A percentile compares a stretch with the other conserved stretches of the same genome.
phyloP scores from a whole-genome alignment of 2,329 filamentous ascomycete species.

The Talaromyces verruculosus region DNA sequence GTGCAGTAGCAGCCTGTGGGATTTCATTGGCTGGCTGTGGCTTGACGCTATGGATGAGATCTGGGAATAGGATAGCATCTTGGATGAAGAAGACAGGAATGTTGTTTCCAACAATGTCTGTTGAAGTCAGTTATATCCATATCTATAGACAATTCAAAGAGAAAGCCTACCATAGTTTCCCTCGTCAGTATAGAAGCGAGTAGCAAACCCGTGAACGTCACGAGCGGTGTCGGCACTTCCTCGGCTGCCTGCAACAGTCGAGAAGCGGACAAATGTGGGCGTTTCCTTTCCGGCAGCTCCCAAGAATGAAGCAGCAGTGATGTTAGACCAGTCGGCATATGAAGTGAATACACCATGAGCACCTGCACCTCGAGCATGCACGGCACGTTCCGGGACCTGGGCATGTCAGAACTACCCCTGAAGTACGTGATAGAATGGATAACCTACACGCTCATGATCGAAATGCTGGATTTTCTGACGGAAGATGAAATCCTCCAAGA shows the following conservation, averaged over 20 bases:
- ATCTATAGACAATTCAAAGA: neutral
- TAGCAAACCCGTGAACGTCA: conserved; percentile 72
- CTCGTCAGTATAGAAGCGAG: conserved; percentile 68
- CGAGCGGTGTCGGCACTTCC: conserved; percentile 69
- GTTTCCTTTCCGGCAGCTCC: conserved; percentile 59
- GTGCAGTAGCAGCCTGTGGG: conserved; percentile 51
- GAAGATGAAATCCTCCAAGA: conserved; percentile 72
- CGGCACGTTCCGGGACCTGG: conserved; percentile 62
- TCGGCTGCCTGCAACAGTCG: conserved; percentile 68
- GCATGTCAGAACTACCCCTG: neutral
- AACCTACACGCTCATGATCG: conserved; percentile 65
- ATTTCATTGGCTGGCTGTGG: conserved; percentile 44
- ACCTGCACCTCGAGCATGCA: conserved; percentile 67
- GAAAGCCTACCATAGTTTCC: conserved; percentile 57
- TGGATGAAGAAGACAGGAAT: conserved; percentile 47
- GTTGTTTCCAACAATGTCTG: conserved; percentile 44
- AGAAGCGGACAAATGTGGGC: conserved; percentile 68
- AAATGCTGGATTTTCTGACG: conserved; percentile 71
- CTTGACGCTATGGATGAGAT: conserved; percentile 44
- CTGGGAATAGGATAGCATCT: conserved; percentile 44
- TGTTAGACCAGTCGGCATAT: conserved; percentile 65
- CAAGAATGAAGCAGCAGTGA: conserved; percentile 68
- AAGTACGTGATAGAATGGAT: neutral
- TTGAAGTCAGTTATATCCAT: conserved; percentile 3
- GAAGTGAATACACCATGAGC: conserved; percentile 70